A percentile compares a stretch with the other conserved stretches of the same genome.
Conservation (phyloP, 352 stramenopile species). For the Globisporangium emineosum region DNA sequence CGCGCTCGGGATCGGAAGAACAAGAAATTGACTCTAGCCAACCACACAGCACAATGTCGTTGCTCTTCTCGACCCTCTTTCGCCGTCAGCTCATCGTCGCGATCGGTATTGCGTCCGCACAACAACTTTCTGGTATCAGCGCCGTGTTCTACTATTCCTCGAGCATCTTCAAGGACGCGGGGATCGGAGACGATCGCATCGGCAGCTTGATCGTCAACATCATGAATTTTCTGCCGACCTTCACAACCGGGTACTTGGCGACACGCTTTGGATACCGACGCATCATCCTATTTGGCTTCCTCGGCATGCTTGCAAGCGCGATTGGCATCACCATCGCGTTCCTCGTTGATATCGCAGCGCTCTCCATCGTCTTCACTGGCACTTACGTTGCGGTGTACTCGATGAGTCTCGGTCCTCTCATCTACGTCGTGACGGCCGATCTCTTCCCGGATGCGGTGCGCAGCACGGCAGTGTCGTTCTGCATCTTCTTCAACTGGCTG, state of each 20-base stretch:
- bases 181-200: conserved; percentile 35
- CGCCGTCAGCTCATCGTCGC: conserved; percentile 44
- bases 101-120: conserved; percentile 35
- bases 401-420: conserved; percentile 55
- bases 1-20: too few relatives aligned
- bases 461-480: conserved; percentile 39
- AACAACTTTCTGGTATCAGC: conserved; percentile 65
- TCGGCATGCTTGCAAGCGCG: conserved; percentile 41
- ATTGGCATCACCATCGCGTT: conserved; percentile 52
- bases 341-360: conserved; percentile 14
- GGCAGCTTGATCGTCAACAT: conserved; percentile 37
- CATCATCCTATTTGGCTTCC: conserved; percentile 43
- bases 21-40: conserved; percentile 23
- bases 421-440: conserved; percentile 44
- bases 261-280: conserved; percentile 45
- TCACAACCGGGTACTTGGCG: conserved; percentile 32
- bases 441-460: conserved; percentile 57
- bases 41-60: conserved; percentile 18
- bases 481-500: conserved; percentile 48
- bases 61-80: too few relatives aligned
- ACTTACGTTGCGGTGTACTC: conserved; percentile 60
- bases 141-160: conserved; percentile 51
- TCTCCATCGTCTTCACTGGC: conserved; percentile 55
- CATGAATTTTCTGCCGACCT: conserved; percentile 36
- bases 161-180: conserved; percentile 33